Percentiles rank a stretch among this genome's conserved stretches.
phyloP scores from a whole-genome alignment of 805 yeast genomes.

The Candida andamanensis region DNA sequence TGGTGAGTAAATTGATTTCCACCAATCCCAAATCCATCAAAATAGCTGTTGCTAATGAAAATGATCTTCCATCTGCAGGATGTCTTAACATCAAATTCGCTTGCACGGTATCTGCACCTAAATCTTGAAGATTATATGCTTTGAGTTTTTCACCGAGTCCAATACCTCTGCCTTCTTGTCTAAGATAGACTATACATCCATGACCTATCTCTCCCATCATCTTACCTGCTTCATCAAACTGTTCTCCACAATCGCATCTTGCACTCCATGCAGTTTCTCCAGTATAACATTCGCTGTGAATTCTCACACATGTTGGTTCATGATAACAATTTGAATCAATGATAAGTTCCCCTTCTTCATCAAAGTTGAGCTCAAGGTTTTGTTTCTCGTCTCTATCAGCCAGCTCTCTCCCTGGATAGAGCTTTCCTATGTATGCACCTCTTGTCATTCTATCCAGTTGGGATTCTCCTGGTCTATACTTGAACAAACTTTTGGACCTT shows the following conservation, averaged over 20 bases:
- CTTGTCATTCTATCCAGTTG: slow-evolving; percentile 96
- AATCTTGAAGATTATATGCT: slow-evolving; percentile 93
- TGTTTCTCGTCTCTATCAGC: slow-evolving; percentile 54
- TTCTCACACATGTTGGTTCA: slow-evolving; percentile 67
- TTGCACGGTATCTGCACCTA: slow-evolving; percentile 98
- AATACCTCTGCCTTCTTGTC: slow-evolving; percentile 98
- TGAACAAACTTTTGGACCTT: slow-evolving; percentile 69
- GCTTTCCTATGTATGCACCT: slow-evolving; percentile 91
- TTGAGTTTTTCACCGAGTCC: slow-evolving; percentile 97
- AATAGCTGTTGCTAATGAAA: slow-evolving; percentile 90
- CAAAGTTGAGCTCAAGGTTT: slow-evolving; percentile 26
- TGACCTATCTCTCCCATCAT: slow-evolving; percentile 81
- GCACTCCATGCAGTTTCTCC: slow-evolving; percentile 99
- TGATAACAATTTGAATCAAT: slow-evolving; percentile 23
- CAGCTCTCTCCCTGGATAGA: slow-evolving; percentile 75
- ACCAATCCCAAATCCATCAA: slow-evolving; percentile 72
- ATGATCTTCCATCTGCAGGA: slow-evolving; percentile 97
- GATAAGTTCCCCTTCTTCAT: slow-evolving; percentile 24
- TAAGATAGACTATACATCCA: slow-evolving; percentile 90
- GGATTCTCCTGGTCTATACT: slow-evolving; percentile 59
- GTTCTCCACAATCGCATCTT: slow-evolving; percentile 98
- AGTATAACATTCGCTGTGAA: slow-evolving; percentile 96
- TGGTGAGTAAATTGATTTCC: slow-evolving; percentile 75
- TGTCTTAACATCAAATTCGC: slow-evolving; percentile 90
- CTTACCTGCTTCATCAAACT: slow-evolving; percentile 95